Evolutionary conservation across 2,329 filamentous ascomycete species (phyloP).

Genomic region (Cercospora berteroae): DNA sequence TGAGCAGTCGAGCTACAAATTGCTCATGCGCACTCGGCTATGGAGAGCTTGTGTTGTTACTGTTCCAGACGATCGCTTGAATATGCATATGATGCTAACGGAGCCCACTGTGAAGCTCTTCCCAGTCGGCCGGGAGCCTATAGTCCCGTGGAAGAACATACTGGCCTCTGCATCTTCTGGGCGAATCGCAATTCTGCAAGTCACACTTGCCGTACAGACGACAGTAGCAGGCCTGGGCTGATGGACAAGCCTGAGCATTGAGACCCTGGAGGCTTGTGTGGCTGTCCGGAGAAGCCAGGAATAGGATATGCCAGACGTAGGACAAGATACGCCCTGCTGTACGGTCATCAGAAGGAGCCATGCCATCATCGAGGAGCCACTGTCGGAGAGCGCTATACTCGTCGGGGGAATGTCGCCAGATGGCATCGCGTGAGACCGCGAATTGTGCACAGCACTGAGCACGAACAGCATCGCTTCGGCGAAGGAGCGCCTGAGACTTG

Average conservation of each 20-base stretch:
- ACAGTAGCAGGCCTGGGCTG: constrained; percentile 46
- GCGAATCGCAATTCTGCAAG: constrained; percentile 27
- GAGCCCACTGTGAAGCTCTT: neutral
- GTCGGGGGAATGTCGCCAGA: constrained; percentile 50
- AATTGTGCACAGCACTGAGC: constrained; percentile 56
- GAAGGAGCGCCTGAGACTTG: constrained; percentile 41
- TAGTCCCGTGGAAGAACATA: constrained; percentile 42
- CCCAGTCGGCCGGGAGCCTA: constrained; percentile 35
- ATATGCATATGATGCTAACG: neutral
- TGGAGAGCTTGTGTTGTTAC: neutral
- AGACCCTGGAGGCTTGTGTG: constrained; percentile 39
- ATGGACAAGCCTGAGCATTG: constrained; percentile 42
- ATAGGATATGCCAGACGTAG: constrained; percentile 53
- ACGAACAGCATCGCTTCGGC: constrained; percentile 35
- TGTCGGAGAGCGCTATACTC: constrained; percentile 54
- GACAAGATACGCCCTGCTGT: constrained; percentile 46
- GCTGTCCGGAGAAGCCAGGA: constrained; percentile 35
- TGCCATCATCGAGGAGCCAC: constrained; percentile 50
- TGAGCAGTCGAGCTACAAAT: neutral
- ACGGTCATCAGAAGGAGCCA: constrained; percentile 43
- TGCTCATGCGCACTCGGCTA: neutral
- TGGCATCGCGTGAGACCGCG: constrained; percentile 49
- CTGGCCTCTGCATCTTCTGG: constrained; percentile 41
- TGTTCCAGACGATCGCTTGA: neutral
- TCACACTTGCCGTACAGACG: constrained; percentile 45